These are phyloP conservation scores for Exophiala aquamarina DNA, from an alignment of 2,329 filamentous ascomycete species.

Conservation along the genomic window DNA sequence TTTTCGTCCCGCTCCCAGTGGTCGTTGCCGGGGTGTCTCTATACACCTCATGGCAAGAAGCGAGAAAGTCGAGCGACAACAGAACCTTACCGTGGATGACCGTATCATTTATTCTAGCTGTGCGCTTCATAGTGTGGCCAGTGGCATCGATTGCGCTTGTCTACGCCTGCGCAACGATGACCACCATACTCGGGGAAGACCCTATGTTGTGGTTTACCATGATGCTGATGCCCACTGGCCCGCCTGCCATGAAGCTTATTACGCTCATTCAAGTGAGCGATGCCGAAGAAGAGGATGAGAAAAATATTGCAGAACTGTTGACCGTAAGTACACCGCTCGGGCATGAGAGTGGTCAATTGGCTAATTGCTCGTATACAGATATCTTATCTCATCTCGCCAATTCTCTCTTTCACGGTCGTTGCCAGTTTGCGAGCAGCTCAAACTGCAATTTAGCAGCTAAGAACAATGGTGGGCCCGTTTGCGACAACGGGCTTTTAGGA, in stretches of 20 bases:
- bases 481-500: too few relatives aligned
- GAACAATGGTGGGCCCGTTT: too few relatives aligned
- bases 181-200: constrained; percentile 53
- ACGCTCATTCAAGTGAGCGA: constrained; percentile 47
- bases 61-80: constrained; percentile 45
- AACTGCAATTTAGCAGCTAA: neutral
- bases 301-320: constrained; percentile 54
- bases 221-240: constrained; percentile 61
- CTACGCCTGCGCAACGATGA: constrained; percentile 55
- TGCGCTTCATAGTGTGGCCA: constrained; percentile 65
- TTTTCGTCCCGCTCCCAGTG: constrained; percentile 66
- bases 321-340: constrained; percentile 12
- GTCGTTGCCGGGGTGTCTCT: constrained; percentile 68
- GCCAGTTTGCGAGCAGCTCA: constrained; percentile 13
- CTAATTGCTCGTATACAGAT: constrained; percentile 8
- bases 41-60: constrained; percentile 50
- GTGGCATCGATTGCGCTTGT: constrained; percentile 55
- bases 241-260: constrained; percentile 55
- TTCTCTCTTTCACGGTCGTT: constrained; percentile 23
- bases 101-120: constrained; percentile 51
- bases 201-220: constrained; percentile 66
- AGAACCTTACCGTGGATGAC: constrained; percentile 51
- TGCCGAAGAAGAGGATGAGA: constrained; percentile 49
- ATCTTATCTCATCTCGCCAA: constrained; percentile 22
- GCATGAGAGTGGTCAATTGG: neutral